phyloP scores from a whole-genome alignment of 345 rosid species.

The Draba incana region DNA sequence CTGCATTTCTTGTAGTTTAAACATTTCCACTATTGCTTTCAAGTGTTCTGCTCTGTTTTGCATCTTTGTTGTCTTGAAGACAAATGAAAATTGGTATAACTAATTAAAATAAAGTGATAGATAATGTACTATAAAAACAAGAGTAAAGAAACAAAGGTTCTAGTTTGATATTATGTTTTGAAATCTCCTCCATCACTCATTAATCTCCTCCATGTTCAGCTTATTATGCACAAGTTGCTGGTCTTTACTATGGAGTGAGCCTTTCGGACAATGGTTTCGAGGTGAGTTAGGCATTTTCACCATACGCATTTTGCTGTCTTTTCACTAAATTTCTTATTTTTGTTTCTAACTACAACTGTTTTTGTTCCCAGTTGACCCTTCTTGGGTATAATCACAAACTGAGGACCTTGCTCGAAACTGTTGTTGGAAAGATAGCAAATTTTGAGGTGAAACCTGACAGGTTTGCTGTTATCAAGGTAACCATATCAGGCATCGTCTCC shows the following conservation, averaged over 20 bases:
- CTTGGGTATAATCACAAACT: constrained; percentile 90
- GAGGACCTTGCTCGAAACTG: constrained; percentile 74
- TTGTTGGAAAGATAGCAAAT: constrained; percentile 64
- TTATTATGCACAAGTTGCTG: constrained; percentile 93
- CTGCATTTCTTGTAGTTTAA: constrained; percentile 15
- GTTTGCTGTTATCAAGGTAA: constrained; percentile 88
- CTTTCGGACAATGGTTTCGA: constrained; percentile 67
- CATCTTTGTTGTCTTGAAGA: not conserved
- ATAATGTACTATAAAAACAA: not conserved
- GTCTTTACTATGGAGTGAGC: constrained; percentile 64
- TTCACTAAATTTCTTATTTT: not conserved
- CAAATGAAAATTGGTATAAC: not conserved
- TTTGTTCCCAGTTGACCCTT: constrained; percentile 60
- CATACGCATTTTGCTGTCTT: not conserved
- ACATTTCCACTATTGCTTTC: not conserved
- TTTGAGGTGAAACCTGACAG: constrained; percentile 82
- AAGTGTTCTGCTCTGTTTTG: constrained; percentile 5
- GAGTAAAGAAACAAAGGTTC: constrained; percentile 10
- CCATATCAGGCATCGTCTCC: not conserved
- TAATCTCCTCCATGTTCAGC: constrained; percentile 51
- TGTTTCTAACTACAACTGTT: constrained; percentile 3
- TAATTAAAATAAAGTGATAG: not conserved
- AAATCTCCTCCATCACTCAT: constrained; percentile 4
- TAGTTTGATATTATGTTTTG: not conserved
- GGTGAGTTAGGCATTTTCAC: constrained; percentile 47